Conservation (phyloP, 495 filamentous ascomycete genomes). For the Aspergillus campestris region DNA sequence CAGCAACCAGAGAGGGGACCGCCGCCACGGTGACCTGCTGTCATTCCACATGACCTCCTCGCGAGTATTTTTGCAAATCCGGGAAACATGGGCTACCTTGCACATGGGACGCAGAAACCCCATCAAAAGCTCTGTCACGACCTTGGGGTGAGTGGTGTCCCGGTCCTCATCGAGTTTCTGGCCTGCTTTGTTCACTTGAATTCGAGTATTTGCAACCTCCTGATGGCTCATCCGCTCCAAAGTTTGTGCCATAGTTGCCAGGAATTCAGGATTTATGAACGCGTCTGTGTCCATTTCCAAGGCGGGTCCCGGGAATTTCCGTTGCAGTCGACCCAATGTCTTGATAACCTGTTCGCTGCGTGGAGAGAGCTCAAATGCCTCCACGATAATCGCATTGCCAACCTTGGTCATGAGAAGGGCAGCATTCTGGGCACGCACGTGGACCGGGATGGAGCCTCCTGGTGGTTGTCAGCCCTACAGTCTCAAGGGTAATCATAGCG, state of each 20-base stretch:
- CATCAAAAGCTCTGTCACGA: conserved; percentile 49
- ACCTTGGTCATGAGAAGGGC: conserved; percentile 40
- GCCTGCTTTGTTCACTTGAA: conserved; percentile 34
- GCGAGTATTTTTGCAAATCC: conserved; percentile 49
- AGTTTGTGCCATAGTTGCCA: conserved; percentile 27
- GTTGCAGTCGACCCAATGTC: conserved; percentile 40
- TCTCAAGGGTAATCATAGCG: neutral
- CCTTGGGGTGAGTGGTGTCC: conserved; percentile 44
- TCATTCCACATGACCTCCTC: conserved; percentile 50
- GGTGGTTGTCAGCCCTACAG: neutral
- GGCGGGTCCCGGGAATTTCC: conserved; percentile 47
- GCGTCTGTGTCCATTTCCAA: conserved; percentile 23
- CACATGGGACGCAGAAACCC: conserved; percentile 39
- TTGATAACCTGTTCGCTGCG: conserved; percentile 35
- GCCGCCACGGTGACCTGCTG: conserved; percentile 38
- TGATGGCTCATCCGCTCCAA: conserved; percentile 38
- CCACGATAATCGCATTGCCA: conserved; percentile 29
- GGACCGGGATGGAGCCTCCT: conserved; percentile 26
- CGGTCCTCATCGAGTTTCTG: conserved; percentile 34
- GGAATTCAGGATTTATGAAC: conserved; percentile 30
- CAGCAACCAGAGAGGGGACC: conserved; percentile 53
- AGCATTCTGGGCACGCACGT: conserved; percentile 53
- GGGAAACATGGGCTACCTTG: conserved; percentile 9
- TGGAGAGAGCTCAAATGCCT: conserved; percentile 51
- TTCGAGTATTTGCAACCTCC: conserved; percentile 21